Percentiles rank a stretch among this genome's conserved stretches.
Conservation (phyloP, 2,329 filamentous ascomycete genomes). For the Rhynchosporium agropyri region DNA sequence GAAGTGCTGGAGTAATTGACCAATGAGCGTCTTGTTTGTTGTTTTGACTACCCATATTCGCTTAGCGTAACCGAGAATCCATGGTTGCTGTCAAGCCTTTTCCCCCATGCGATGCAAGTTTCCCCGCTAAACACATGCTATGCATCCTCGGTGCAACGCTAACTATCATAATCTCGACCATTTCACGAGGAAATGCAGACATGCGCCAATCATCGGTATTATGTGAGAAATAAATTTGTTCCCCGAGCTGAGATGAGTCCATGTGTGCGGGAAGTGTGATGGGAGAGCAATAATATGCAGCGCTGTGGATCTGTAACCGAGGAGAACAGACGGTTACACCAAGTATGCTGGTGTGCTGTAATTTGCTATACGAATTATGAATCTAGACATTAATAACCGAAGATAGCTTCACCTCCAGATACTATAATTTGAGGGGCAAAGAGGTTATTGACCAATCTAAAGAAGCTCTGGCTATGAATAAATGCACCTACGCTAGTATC, state of each 20-base stretch:
- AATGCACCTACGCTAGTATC: no score
- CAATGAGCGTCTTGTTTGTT: constrained; percentile 1
- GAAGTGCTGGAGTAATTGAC: neutral
- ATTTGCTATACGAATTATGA: neutral
- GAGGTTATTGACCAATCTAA: no score
- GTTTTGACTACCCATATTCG: constrained; percentile 2
- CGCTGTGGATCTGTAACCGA: no score
- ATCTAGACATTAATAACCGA: neutral
- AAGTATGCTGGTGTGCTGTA: no score
- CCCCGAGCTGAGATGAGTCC: neutral
- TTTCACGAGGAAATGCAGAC: neutral
- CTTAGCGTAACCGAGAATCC: constrained; percentile 2
- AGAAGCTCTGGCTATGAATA: no score
- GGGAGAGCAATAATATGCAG: no score
- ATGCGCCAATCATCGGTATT: neutral
- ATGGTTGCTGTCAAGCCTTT: neutral
- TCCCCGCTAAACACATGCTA: constrained; percentile 7
- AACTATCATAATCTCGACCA: neutral
- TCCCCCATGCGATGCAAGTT: constrained; percentile 5
- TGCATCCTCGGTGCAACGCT: constrained; percentile 7
- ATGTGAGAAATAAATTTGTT: neutral
- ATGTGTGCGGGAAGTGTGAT: neutral
- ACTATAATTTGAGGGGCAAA: neutral
- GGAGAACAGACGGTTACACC: no score
- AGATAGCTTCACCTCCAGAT: neutral